Percentiles rank a stretch among this genome's conserved stretches.
phyloP scores from a whole-genome alignment of 306 rosid species.

The Quercus mongolica region DNA sequence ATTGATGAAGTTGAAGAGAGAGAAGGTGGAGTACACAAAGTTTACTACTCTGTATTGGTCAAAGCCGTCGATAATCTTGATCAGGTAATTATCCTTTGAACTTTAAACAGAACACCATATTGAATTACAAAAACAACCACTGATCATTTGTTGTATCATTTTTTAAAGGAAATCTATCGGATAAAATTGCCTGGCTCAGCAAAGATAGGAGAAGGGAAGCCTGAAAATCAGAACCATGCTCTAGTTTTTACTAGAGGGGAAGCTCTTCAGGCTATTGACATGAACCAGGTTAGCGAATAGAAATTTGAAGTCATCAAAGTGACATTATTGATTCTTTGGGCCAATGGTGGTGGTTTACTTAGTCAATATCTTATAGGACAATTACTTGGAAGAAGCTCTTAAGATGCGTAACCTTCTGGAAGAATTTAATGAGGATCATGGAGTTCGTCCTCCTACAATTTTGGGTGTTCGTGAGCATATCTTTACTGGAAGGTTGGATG shows the following conservation, averaged over 20 bases:
- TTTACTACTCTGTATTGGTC: slow-evolving; percentile 88
- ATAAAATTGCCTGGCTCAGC: slow-evolving; percentile 88
- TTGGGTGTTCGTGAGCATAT: slow-evolving; percentile 98
- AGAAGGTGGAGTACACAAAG: slow-evolving; percentile 79
- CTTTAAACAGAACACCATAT: slow-evolving; percentile 5
- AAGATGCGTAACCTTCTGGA: slow-evolving; percentile 98
- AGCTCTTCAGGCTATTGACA: slow-evolving; percentile 96
- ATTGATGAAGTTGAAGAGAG: slow-evolving; percentile 97
- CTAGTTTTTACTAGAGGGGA: slow-evolving; percentile 91
- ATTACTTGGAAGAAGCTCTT: slow-evolving; percentile 95
- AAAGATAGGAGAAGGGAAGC: slow-evolving; percentile 97
- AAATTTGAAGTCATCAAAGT: slow-evolving; percentile 18
- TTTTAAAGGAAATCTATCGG: slow-evolving; percentile 77
- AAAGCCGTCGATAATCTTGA: slow-evolving; percentile 89
- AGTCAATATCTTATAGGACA: slow-evolving; percentile 59
- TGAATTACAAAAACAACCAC: slow-evolving; percentile 15
- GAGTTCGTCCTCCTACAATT: slow-evolving; percentile 90
- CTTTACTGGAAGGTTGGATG: slow-evolving; percentile 88
- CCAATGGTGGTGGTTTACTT: slow-evolving; percentile 28
- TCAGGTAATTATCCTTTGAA: slow-evolving; percentile 56
- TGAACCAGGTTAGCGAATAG: slow-evolving; percentile 75
- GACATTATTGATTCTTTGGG: slow-evolving; percentile 17
- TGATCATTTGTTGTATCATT: slow-evolving; percentile 31
- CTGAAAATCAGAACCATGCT: slow-evolving; percentile 99
- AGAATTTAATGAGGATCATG: slow-evolving; percentile 95